A percentile compares a stretch with the other conserved stretches of the same genome.
These are phyloP conservation scores for Malus asiatica DNA, from an alignment of 306 rosid species.

Conservation along the genomic window DNA sequence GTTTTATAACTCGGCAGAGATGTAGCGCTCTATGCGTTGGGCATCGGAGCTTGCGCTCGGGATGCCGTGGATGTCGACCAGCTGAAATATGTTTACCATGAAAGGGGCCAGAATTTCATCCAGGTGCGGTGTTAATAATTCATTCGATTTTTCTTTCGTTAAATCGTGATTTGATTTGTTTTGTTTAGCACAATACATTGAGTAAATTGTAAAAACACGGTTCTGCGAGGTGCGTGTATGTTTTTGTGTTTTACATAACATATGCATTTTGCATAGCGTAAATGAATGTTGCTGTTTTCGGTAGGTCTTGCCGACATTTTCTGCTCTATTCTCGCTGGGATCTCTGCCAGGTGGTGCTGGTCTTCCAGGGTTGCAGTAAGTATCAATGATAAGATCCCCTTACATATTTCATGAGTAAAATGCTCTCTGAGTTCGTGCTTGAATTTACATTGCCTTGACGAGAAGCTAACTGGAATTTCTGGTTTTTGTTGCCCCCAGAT, in stretches of 20 bases:
- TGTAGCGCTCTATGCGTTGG: constrained; percentile 77
- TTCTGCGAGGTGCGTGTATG: not conserved
- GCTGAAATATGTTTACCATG: constrained; percentile 81
- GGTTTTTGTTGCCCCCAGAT: constrained; percentile 40
- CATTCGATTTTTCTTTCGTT: not conserved
- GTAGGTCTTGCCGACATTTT: constrained; percentile 85
- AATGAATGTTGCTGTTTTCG: not conserved
- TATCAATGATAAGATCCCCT: constrained; percentile 18
- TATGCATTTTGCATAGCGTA: not conserved
- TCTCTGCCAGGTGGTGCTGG: constrained; percentile 18
- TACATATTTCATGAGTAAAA: not conserved
- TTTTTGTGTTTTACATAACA: not conserved
- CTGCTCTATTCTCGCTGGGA: constrained; percentile 42
- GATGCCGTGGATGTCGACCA: constrained; percentile 75
- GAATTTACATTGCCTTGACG: not conserved
- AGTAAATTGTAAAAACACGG: not conserved
- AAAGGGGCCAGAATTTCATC: constrained; percentile 55
- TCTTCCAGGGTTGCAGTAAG: constrained; percentile 81
- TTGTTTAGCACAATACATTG: not conserved
- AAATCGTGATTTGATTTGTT: not conserved
- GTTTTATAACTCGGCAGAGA: constrained; percentile 36
- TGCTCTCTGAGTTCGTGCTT: not conserved
- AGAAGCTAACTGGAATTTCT: constrained; percentile 2
- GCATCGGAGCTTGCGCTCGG: constrained; percentile 67
- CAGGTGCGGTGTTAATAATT: constrained; percentile 64